Base-by-base conservation (phyloP, 345 rosid species). In the Psidium friedrichsthalianum region DNA sequence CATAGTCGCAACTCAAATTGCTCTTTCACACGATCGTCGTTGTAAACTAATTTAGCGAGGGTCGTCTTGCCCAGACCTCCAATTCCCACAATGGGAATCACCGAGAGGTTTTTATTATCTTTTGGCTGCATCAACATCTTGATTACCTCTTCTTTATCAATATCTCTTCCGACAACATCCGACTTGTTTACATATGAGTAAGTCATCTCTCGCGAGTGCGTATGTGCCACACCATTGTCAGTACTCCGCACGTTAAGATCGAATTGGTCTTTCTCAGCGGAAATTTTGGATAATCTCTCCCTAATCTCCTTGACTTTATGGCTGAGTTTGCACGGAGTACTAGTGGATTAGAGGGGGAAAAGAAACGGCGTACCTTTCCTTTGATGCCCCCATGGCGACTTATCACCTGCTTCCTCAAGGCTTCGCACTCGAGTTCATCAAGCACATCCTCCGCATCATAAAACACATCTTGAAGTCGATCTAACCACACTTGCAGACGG, bases 221-320 rank as follows among this genome's bases (percentile, higher is more conserved):
- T 13, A 1, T 1, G 54, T 13, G 6, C 54, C 18, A 1, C 54
- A 1, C 54, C 54, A 52, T 14, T 54, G 2, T 32, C 24, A 32
- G 1, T 2, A 8, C 44, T 32, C 47, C 18, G 6, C 78, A 2
- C 0, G 18, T 32, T 69, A 18, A 69, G 12, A 69, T 18, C 24
- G 12, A 69, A 32, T 69, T 32, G 78, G 16, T 0, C 0, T 32
- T 69, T 69, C 0, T 32, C 78, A 0, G 0, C 0, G 5, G 3
- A 32, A 32, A 64, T 64, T 64, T 0, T 32, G 6, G 78, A 64
- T 8, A 64, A 2, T 64, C 22, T 64, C 78, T 18, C 6, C 9
- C 13, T 3, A 3, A 64, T 64, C 13, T 64, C 78, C 78, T 16
- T 64, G 78, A 64, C 1, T 8, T 8, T 16, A 3, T 4, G 11